Base-by-base conservation (phyloP, 75 land plant genomes). In the Picea glauca region DNA sequence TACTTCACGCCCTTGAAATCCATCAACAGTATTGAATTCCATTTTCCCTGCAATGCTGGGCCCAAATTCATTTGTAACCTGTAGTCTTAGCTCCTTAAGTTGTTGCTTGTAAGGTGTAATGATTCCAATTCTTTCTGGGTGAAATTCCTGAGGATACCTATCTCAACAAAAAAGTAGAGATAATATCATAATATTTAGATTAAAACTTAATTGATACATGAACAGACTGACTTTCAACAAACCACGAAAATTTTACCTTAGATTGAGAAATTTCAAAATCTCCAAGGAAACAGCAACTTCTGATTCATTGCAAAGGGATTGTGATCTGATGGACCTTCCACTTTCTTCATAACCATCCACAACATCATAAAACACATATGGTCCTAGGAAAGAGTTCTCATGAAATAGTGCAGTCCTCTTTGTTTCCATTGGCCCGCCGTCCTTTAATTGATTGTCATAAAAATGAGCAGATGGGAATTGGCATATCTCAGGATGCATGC, bases 401-500 rank as follows among this genome's bases (percentile, higher is more conserved):
- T 98, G 99, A 86, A 95, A 98, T 35, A 80, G 54, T 62, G 96
- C 94, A 13, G 65, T 23, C 23, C 21, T 68, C 78, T 87, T 91
- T 50, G 79, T 78, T 20, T 79, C 76, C 80, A 84, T 79, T 17
- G 35, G 7, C 5, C 59, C 86, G 3, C 94, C 98, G 90, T 95
- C 89, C n/a, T 87, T 63, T 77, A 98, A 74, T 78, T 90, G 89
- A 62, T 84, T 84, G 9, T 95, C 93, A 83, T 98, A 98, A 72
- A 98, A 98, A 88, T 93, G 91, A 23, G 80, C 78, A 26, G 99
- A 95, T 35, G 99, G 99, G 60, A 98, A 98, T 18, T 56, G 70
- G 58, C 93, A 89, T 67, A 98, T 98, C 77, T 95, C 98, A 60
- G 99, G 99, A 77, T 98, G 96, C 99, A 98, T 98, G 33, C 99